Base-by-base conservation (phyloP, 78 protist genomes). In the Planoprotostelium fungivorum region DNA sequence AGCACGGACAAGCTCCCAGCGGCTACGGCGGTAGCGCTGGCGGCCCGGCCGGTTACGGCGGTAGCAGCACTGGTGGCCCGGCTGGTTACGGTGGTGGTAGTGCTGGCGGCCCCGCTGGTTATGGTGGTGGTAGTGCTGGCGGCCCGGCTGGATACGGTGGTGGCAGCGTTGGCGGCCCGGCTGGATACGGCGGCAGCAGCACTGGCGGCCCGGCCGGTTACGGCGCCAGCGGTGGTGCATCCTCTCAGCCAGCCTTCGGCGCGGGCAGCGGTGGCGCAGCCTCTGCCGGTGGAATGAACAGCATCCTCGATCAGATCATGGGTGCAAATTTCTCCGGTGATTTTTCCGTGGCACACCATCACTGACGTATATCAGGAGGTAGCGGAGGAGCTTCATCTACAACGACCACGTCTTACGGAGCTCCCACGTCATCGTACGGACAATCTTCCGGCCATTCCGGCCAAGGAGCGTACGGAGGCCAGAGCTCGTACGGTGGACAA, bases 131-230 rank as follows among this genome's bases (percentile, higher is more conserved):
- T 51, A 16, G 73, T 16, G 5, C 73, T 51, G 73, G 31, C 5
- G 73, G 31, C 5, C 73, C 73, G 16, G 73, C 73, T 51, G 73
- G 31, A 51, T 25, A 16, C 73, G 73, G 73, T 16, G 5, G 5
- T 51, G 73, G 73, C 5, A 16, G 73, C 16, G 5, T 16, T 51
- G 5, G 31, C 16, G 73, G 73, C 5, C 73, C 73, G 5, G 5
- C 73, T 51, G 73, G 73, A 51, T 51, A 51, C 73, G 73, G 73
- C 73, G n/a, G n/a, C n/a, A n/a, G n/a, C n/a, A n/a, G n/a, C n/a
- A n/a, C n/a, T n/a, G n/a, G n/a, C n/a, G 5, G 31, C 16, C 16
- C 73, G 16, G 73, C 73, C 5, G 73, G 31, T 51, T 51, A 5
- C 16, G 73, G 73, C 16, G 73, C 31, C 5, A 25, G 16, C 16